Base-by-base conservation (phyloP, 73 alveolate species). In the Paramecium bursaria region DNA sequence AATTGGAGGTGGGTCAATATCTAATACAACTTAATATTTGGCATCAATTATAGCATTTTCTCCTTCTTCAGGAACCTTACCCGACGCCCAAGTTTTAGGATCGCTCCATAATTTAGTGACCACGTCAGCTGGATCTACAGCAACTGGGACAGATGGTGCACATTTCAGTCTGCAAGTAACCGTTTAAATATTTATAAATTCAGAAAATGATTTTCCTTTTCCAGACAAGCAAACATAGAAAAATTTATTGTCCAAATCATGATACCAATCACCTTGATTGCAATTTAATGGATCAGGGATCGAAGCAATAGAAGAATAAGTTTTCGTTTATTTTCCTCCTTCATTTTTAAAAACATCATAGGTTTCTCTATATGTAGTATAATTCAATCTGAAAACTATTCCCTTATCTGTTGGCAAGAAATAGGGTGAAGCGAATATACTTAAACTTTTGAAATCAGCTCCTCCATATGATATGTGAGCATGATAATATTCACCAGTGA, bases 341-440 rank as follows among this genome's bases (percentile, higher is more conserved):
- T 39, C 19, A 23, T 14, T 21, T 67, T 47, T 67, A 44, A 19
- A 25, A 4, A 67, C 22, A 19, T 67, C 82, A 67, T 39, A 67
- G 15, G 53, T 67, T 21, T 67, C 82, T 67, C 82, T 67, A n/a
- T 67, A 25, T 14, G 60, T 26, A 39, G 60, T 25, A 42, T 67
- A 42, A 67, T 67, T 67, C 17, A 67, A 67, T 67, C 82, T 67
- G 25, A 67, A 11, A 33, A 67, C 50, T 1, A 67, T 47, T 25
- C 50, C 82, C 10, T 67, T 19, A 35, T 67, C 82, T 2, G 17
- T 25, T 21, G 17, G n/a, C 14, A 5, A 39, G 10, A 67, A 33
- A 15, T 35, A 67, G 2, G 33, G 30, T 2, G 82, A 67, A 14
- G 60, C 60, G 44, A 67, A 39, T 0, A 67, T 7, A 19, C 82